A percentile compares a stretch with the other conserved stretches of the same genome.
Conservation (phyloP, 140 eudicot genomes). For the Erigeron philadelphicus region DNA sequence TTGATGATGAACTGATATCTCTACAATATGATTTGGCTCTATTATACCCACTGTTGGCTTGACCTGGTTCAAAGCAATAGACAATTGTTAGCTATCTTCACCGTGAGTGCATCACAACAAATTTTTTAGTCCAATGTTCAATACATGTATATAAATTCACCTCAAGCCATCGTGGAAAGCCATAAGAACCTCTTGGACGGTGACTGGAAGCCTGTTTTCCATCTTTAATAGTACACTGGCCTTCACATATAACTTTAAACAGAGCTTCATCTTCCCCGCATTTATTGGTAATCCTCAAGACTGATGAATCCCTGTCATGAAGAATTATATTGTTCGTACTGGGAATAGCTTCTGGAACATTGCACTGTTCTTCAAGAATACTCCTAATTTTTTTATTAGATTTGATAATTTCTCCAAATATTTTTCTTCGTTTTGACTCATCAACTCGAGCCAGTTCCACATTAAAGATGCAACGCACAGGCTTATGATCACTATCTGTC, state of each 20-base stretch:
- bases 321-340: slow-evolving; percentile 94
- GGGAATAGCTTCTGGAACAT: slow-evolving; percentile 73
- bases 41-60: slow-evolving; percentile 69
- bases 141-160: slow-evolving; percentile 27
- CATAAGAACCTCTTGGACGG: slow-evolving; percentile 71
- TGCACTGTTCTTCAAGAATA: slow-evolving; percentile 46
- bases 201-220: slow-evolving; percentile 61
- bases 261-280: slow-evolving; percentile 57
- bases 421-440: slow-evolving; percentile 78
- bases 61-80: slow-evolving; percentile 47
- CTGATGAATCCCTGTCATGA: slow-evolving; percentile 68
- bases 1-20: slow-evolving; percentile 68
- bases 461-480: slow-evolving; percentile 79
- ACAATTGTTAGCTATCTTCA: background rate
- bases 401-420: slow-evolving; percentile 63
- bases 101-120: background rate
- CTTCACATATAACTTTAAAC: slow-evolving; percentile 71
- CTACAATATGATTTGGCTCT: slow-evolving; percentile 66
- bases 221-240: slow-evolving; percentile 59
- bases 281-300: slow-evolving; percentile 79
- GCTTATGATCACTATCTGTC: slow-evolving; percentile 98
- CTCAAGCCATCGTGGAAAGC: slow-evolving; percentile 97
- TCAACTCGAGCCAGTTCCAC: slow-evolving; percentile 95
- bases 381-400: slow-evolving; percentile 53
- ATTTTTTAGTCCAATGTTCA: too few relatives aligned